Percentiles rank a stretch among this genome's conserved stretches.
Evolutionary conservation across 169 alveolate species (phyloP).

Genomic region (Plasmodium fragile): DNA sequence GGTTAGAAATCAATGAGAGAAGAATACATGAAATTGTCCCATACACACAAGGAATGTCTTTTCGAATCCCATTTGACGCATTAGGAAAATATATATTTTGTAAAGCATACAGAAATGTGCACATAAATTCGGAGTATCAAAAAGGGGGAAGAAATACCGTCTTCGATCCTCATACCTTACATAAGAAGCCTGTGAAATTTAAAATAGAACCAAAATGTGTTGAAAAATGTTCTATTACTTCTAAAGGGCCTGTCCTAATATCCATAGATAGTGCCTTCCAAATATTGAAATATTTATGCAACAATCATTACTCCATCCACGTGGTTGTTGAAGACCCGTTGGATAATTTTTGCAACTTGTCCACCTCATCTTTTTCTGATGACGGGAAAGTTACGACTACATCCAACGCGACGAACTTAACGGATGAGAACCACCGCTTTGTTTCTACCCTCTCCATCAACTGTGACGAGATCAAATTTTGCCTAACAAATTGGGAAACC

Average conservation of each 20-base stretch:
- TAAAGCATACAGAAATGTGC: slow-evolving; percentile 71
- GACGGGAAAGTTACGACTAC: not conserved
- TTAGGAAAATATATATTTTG: slow-evolving; percentile 75
- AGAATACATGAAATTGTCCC: slow-evolving; percentile 52
- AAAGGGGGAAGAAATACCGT: slow-evolving; percentile 26
- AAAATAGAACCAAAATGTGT: slow-evolving; percentile 27
- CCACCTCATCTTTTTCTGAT: slow-evolving; percentile 8
- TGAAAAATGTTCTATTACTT: slow-evolving; percentile 30
- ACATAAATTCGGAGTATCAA: slow-evolving; percentile 10
- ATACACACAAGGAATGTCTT: slow-evolving; percentile 6
- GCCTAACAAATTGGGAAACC: not conserved
- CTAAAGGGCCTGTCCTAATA: slow-evolving; percentile 64
- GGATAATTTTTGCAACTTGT: slow-evolving; percentile 14
- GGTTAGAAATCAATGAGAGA: slow-evolving; percentile 61
- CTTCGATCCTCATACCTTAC: slow-evolving; percentile 55
- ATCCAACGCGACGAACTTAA: not conserved
- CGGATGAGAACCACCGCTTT: not conserved
- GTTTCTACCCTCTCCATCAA: slow-evolving; percentile 16
- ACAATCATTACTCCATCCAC: not conserved
- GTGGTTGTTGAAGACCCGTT: slow-evolving; percentile 44
- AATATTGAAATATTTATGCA: slow-evolving; percentile 30
- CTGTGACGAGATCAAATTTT: slow-evolving; percentile 8
- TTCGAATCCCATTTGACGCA: slow-evolving; percentile 66
- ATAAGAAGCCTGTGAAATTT: slow-evolving; percentile 42
- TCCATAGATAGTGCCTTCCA: slow-evolving; percentile 41